These are phyloP conservation scores for Aspergillus sp. DNA, from an alignment of 2,329 filamentous ascomycete species.

Conservation along the genomic window DNA sequence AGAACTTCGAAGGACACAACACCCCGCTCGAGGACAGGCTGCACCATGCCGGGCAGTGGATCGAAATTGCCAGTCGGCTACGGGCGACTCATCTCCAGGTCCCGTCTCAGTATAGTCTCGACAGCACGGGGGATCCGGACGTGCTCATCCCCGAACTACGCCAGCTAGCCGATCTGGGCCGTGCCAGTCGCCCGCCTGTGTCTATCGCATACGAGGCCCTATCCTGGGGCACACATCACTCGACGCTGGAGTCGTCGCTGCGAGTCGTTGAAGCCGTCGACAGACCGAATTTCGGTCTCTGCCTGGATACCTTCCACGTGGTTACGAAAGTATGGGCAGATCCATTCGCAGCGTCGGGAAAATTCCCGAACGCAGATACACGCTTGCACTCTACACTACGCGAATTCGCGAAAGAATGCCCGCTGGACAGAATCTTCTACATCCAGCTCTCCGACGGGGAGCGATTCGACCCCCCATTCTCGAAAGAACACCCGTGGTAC, in stretches of 20 bases:
- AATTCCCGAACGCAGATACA: constrained; percentile 12
- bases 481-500: constrained; percentile 21
- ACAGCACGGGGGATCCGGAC: constrained; percentile 17
- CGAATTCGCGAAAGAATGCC: constrained; percentile 10
- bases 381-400: constrained; percentile 15
- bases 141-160: constrained; percentile 22
- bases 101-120: constrained; percentile 18
- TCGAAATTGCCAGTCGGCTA: constrained; percentile 17
- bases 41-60: constrained; percentile 20
- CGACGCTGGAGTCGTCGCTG: constrained; percentile 25
- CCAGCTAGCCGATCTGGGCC: constrained; percentile 21
- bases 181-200: constrained; percentile 11
- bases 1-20: constrained; percentile 28
- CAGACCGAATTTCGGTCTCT: constrained; percentile 28
- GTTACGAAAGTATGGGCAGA: constrained; percentile 25
- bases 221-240: constrained; percentile 24
- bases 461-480: constrained; percentile 21
- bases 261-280: constrained; percentile 17
- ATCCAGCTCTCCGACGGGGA: constrained; percentile 30
- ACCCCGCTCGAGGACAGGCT: constrained; percentile 20
- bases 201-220: constrained; percentile 27
- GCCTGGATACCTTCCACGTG: constrained; percentile 30
- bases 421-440: constrained; percentile 25
- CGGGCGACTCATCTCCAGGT: constrained; percentile 23
- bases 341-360: constrained; percentile 14